Evolutionary conservation across 345 rosid genomes (phyloP).

Genomic region (Citrus unshiu): DNA sequence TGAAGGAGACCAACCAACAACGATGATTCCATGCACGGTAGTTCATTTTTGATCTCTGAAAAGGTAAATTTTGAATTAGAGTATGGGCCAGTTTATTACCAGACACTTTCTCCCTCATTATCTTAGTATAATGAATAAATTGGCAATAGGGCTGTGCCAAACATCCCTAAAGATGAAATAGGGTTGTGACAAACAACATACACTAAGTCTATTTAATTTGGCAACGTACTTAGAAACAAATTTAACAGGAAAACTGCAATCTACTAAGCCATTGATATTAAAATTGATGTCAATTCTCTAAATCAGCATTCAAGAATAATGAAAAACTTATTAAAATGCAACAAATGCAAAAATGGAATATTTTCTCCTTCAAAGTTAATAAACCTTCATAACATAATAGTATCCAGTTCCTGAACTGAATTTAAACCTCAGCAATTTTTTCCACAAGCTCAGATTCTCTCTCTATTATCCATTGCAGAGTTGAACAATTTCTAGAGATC

Average conservation of each 20-base stretch:
- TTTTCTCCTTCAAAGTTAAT: slow-evolving; percentile 22
- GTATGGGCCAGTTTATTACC: background rate
- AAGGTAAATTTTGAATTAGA: slow-evolving; percentile 2
- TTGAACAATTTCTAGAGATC: slow-evolving; percentile 43
- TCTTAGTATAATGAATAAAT: background rate
- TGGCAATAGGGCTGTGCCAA: background rate
- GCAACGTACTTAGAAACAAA: background rate
- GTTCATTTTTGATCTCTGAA: slow-evolving; percentile 95
- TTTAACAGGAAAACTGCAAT: background rate
- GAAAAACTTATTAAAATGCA: slow-evolving; percentile 6
- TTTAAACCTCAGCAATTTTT: slow-evolving; percentile 81
- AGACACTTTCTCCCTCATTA: background rate
- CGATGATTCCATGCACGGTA: slow-evolving; percentile 99
- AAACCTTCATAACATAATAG: slow-evolving; percentile 46
- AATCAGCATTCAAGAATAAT: background rate
- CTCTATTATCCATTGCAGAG: slow-evolving; percentile 48
- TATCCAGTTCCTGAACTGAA: slow-evolving; percentile 44
- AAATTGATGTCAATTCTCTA: background rate
- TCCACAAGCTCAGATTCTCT: slow-evolving; percentile 89
- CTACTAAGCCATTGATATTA: background rate
- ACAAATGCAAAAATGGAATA: slow-evolving; percentile 8
- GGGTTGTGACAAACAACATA: background rate
- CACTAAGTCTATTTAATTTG: background rate
- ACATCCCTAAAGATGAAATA: background rate
- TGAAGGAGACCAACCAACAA: slow-evolving; percentile 88